Evolutionary conservation across 2,329 filamentous ascomycete genomes (phyloP).

Genomic region (Myriangium duriaei): DNA sequence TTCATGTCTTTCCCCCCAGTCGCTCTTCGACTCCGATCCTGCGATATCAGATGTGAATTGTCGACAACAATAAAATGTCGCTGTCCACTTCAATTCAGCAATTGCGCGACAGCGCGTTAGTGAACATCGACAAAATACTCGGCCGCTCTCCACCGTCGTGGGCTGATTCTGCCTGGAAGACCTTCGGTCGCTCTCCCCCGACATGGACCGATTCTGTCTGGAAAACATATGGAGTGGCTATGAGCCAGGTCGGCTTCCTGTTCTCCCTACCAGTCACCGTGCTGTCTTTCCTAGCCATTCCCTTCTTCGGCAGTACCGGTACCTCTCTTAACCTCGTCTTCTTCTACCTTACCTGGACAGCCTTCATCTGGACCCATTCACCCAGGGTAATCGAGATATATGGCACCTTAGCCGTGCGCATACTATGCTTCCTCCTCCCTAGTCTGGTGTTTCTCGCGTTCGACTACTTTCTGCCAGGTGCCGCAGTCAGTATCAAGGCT

Average conservation of each 20-base stretch:
- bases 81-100: slow-evolving; percentile 10
- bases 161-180: slow-evolving; percentile 17
- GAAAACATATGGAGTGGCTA: slow-evolving; percentile 15
- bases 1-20: no score
- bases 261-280: slow-evolving; percentile 27
- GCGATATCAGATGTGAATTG: no score
- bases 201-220: slow-evolving; percentile 14
- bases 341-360: slow-evolving; percentile 85
- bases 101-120: slow-evolving; percentile 18
- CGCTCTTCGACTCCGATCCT: no score
- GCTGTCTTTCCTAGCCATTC: slow-evolving; percentile 56
- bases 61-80: no score
- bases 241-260: slow-evolving; percentile 19
- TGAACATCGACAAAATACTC: slow-evolving; percentile 21
- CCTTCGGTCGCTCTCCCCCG: slow-evolving; percentile 17
- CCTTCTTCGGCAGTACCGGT: slow-evolving; percentile 59
- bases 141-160: slow-evolving; percentile 16
- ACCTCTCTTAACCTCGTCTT: slow-evolving; percentile 77
- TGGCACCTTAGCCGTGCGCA: slow-evolving; percentile 53
- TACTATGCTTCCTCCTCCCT: slow-evolving; percentile 60
- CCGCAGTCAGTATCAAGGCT: slow-evolving; percentile 38
- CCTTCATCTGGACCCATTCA: slow-evolving; percentile 64
- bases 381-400: slow-evolving; percentile 64
- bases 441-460: slow-evolving; percentile 61
- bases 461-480: slow-evolving; percentile 32